Base-by-base conservation (phyloP, 805 yeast species). In the Saturnispora diversa region DNA sequence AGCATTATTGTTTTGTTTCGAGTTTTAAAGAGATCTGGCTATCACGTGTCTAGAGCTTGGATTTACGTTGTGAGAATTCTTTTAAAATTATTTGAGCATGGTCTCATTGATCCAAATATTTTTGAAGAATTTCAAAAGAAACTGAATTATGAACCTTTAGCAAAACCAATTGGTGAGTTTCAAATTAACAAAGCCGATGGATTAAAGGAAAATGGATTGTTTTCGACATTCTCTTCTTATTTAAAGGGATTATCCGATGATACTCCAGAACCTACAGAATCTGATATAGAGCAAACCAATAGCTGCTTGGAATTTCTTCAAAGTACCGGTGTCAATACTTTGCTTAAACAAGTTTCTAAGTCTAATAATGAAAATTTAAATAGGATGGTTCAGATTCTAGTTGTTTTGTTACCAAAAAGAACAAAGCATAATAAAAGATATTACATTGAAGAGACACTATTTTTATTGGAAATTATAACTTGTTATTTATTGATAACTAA, bases 141-240 rank as follows among this genome's bases (percentile, higher is more conserved):
- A 44, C 59, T 76, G 30, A 66, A 68, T 16, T 63, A 85, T 29
- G 69, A 68, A 1, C 62, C 68, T 5, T 61, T 87, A 35, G 72
- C 80, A 2, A 71, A 66, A 44, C 82, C 85, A 3, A 69, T 70
- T 39, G 84, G 96, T 0, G 77, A 76, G 30, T 75, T 74, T 50
- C 70, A 78, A 7, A 73, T 85, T 31, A 76, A 75, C 27, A 72
- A 80, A 51, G 64, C 74, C 1, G 76, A 76, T 36, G 78, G 81
- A 1, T 72, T 77, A 27, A 83, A 77, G 51, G 94, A 80, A 25
- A 69, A 69, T 9, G 86, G 97, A 2, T 55, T 92, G n/a, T 74
- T 92, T 41, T 84, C 95, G 1, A 84, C 97, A 0, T 80, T 92
- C 51, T 87, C 97, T 1, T 85, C 95, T 0, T 90, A 87, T 53